Conservation (phyloP, 2,329 filamentous ascomycete species). For the Colletotrichum melonis region DNA sequence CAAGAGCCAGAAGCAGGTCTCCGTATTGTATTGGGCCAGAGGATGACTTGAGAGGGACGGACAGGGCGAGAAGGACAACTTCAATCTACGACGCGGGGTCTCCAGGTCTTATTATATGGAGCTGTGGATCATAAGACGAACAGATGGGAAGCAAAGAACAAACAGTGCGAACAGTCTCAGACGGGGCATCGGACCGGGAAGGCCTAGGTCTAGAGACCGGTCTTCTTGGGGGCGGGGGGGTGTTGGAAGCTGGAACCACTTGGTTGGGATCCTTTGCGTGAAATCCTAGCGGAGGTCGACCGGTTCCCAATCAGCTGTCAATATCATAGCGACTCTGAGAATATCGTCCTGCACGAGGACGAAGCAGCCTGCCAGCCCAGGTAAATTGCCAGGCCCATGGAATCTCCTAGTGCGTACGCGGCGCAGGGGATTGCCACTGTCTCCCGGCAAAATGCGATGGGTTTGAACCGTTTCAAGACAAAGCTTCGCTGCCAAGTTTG, state of each 20-base stretch:
- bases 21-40: constrained; percentile 1
- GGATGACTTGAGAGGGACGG: constrained; percentile 15
- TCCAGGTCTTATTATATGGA: constrained; percentile 32
- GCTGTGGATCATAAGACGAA: constrained; percentile 22
- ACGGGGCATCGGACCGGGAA: constrained; percentile 18
- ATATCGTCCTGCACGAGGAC: constrained; percentile 9
- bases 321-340: constrained; percentile 1
- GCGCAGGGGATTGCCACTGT: constrained; percentile 25
- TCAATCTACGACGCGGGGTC: constrained; percentile 18
- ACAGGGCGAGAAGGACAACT: not conserved
- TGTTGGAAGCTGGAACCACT: constrained; percentile 19
- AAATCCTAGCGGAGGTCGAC: constrained; percentile 16
- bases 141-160: constrained; percentile 2
- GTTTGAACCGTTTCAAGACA: constrained; percentile 24
- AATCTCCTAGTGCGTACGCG: not conserved
- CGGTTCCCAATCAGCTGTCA: constrained; percentile 23
- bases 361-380: constrained; percentile 19
- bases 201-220: constrained; percentile 9
- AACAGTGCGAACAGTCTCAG: constrained; percentile 16
- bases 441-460: constrained; percentile 29
- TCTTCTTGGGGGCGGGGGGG: not conserved
- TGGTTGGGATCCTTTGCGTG: constrained; percentile 28
- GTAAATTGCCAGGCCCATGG: constrained; percentile 3
- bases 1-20: constrained; percentile 25
- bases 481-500: constrained; percentile 27